Base-by-base conservation (phyloP, 208 protist species). In the Trypanosomatidae sp. region DNA sequence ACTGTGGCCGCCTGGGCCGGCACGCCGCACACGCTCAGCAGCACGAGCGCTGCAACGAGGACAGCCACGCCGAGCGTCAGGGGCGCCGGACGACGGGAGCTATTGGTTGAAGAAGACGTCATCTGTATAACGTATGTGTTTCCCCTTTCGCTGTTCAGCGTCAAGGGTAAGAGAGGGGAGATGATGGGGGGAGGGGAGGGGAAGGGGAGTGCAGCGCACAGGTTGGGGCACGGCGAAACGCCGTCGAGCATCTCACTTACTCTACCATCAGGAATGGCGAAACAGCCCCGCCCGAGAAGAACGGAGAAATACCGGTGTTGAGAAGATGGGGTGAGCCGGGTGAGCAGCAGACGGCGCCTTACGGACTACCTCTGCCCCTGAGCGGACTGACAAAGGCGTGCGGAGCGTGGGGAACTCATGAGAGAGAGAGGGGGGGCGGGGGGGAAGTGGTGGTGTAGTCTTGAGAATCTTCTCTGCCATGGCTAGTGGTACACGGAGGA, bases 1-100 rank as follows among this genome's bases (percentile, higher is more conserved):
- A 74, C 74, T 30, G 62, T 79, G 5, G 52, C 67, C 33, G 52
- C 67, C 68, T 74, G 59, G 1, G 46, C 62, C 39, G 68, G 55
- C 25, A 13, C 30, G 17, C 36, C 69, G 62, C 62, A 47, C 44
- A 64, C n/a, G 22, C 67, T 28, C 47, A 68, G 39, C 13, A 74
- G 68, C 50, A 44, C 36, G 28, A 79, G 33, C 13, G 47, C 13
- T 0, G 22, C 41, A 49, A 8, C 43, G 1, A 74, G 15, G 41
- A 64, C 36, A 39, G 36, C n/a, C 30, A 74, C 22, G 53, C 52
- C 46, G 3, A 59, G 33, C 19, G 52, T 43, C n/a, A 22, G n/a
- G 15, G 13, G 4, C 9, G 68, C 50, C 55, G 66, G 17, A 28
- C 66, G 41, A 33, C 43, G 41, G 17, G 36, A 6, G 22, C 60